phyloP scores from a whole-genome alignment of 2,329 filamentous ascomycete species.

The Aspergillus spinulosporus region DNA sequence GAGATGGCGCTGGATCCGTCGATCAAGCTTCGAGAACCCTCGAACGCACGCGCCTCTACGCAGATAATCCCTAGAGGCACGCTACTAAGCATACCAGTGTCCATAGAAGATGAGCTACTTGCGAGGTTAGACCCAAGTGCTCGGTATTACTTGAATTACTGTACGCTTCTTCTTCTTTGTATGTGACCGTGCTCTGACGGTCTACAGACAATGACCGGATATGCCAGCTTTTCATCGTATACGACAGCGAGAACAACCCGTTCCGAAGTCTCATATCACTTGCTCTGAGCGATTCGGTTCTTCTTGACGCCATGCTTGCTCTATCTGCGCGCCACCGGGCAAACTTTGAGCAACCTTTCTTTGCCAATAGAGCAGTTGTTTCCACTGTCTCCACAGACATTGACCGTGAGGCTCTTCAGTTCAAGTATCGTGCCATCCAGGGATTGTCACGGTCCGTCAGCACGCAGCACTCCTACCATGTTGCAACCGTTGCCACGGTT shows the following conservation, averaged over 20 bases:
- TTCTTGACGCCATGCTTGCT: conserved; percentile 36
- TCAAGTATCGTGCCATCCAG: conserved; percentile 38
- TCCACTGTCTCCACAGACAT: conserved; percentile 11
- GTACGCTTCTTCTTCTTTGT: conserved; percentile 25
- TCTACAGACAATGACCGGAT: conserved; percentile 36
- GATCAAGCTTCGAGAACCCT: background rate
- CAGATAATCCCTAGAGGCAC: background rate
- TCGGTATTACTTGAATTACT: conserved; percentile 38
- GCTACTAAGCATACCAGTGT: conserved; percentile 10
- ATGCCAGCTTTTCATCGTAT: conserved; percentile 38
- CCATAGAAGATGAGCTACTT: conserved; percentile 19
- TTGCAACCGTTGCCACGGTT: conserved; percentile 36
- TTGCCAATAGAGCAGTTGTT: conserved; percentile 11
- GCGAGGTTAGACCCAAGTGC: conserved; percentile 24
- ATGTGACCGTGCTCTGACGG: background rate
- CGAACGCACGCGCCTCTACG: background rate
- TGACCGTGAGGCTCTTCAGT: conserved; percentile 33
- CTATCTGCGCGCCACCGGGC: conserved; percentile 37
- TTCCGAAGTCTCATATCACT: conserved; percentile 35
- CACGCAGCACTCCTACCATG: conserved; percentile 17
- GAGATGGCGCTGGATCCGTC: background rate
- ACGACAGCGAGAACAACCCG: conserved; percentile 38
- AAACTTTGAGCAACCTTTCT: conserved; percentile 30
- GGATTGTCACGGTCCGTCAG: conserved; percentile 27
- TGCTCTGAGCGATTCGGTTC: conserved; percentile 28